Base-by-base conservation (phyloP, 768 basidiomycete genomes). In the Boletus patriciae region DNA sequence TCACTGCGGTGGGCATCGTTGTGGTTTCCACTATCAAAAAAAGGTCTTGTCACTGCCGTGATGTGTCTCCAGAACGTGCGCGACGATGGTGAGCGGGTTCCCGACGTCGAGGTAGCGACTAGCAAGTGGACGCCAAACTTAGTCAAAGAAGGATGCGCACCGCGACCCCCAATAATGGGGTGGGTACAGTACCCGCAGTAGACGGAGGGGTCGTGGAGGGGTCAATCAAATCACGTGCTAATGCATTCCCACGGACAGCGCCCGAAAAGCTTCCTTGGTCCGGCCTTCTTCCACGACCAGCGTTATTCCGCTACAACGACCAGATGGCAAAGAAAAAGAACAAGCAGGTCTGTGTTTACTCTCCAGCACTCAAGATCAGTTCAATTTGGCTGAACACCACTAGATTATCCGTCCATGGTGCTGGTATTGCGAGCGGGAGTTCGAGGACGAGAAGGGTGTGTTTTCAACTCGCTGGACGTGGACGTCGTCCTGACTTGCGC, bases 401-500 rank as follows among this genome's bases (percentile, higher is more conserved):
- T 57, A 94, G 92, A 74, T 92, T 61, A 83, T 94, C 61, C 86
- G 89, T 6, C 92, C 92, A 16, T 97, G 95, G 94, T 98, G 95
- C 77, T 98, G 95, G 95, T 98, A 98, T 73, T 98, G 94, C 78
- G 95, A 98, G 75, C 85, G 96, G 70, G 96, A 97, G 74, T 99
- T 99, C 66, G 95, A 98, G 75, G 97, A 99, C 83, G 95, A 98
- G 74, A 98, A 98, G 77, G 95, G 95, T 92, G 46, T 19, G 78
- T 59, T 37, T 46, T 15, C 37, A 8, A 11, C 33, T 49, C 15
- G 21, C 10, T 46, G 31, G 37, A 16, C 48, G 25, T 41, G 33
- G 40, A 25, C 19, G 21, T 46, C 36, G 19, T 46, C n/a, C 43
- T 58, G 48, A 52, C 46, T 23, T 46, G 37, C 25, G 1, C 3